These are phyloP conservation scores for Fusarium napiforme DNA, from an alignment of 2,329 filamentous ascomycete genomes.

Conservation along the genomic window DNA sequence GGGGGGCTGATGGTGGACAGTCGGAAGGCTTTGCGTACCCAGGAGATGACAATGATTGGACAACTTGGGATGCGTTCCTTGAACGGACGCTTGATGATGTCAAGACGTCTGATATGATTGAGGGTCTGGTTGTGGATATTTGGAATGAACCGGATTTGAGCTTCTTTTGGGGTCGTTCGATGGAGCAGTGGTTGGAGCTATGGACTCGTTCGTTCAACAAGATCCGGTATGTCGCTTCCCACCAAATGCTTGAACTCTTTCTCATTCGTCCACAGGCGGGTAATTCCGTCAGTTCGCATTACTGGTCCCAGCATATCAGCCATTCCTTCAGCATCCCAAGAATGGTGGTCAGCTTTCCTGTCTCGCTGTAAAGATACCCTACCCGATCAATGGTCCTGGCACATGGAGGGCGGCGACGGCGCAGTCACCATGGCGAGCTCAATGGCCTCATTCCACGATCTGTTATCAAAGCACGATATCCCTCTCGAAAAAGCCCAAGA, in stretches of 20 bases:
- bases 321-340: not conserved
- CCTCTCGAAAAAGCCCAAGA: conserved; percentile 36
- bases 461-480: not conserved
- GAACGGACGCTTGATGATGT: conserved; percentile 52
- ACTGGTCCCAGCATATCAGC: conserved; percentile 19
- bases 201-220: conserved; percentile 31
- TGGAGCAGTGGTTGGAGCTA: conserved; percentile 31
- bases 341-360: conserved; percentile 22
- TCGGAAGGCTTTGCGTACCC: conserved; percentile 53
- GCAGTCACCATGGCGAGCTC: not conserved
- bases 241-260: rapidly evolving
- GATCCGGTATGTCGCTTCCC: conserved; percentile 10
- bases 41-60: conserved; percentile 62
- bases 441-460: not conserved
- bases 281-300: not conserved
- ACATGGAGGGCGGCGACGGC: conserved; percentile 14
- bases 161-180: conserved; percentile 31
- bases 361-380: not conserved
- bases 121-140: conserved; percentile 58
- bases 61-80: conserved; percentile 56
- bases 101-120: conserved; percentile 50
- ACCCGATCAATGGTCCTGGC: conserved; percentile 24
- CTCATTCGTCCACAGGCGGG: no score
- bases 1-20: conserved; percentile 59
- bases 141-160: conserved; percentile 65